Conservation (phyloP, 768 basidiomycete species). For the Termitomyces sp. region DNA sequence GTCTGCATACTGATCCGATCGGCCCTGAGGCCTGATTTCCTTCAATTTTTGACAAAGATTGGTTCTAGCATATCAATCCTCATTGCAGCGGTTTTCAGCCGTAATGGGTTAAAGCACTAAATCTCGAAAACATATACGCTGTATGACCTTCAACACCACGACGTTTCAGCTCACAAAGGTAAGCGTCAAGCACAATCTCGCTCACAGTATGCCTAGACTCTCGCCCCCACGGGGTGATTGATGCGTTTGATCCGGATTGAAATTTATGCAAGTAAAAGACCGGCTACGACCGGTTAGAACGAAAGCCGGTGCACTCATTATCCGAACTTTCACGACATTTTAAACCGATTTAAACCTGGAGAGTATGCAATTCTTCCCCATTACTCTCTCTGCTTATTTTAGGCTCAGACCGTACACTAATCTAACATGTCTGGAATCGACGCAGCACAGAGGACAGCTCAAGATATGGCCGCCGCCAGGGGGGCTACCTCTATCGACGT, state of each 20-base stretch:
- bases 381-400: background rate
- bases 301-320: background rate
- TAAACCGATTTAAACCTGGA: background rate
- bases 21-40: too few species aligned
- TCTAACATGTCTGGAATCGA: constrained; percentile 20
- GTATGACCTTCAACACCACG: too few species aligned
- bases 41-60: background rate
- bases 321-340: background rate
- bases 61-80: background rate
- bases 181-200: too few species aligned
- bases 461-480: constrained; percentile 53
- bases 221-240: background rate
- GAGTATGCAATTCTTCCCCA: background rate
- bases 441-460: constrained; percentile 41
- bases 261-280: background rate
- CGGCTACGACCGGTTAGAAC: background rate
- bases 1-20: too few species aligned
- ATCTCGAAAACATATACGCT: background rate
- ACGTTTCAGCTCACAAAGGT: too few species aligned
- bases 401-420: background rate
- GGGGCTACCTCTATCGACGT: constrained; percentile 39
- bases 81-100: background rate
- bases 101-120: too few species aligned
- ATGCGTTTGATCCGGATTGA: too few species aligned
- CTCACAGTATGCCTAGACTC: background rate